Percentiles rank a stretch among this genome's conserved stretches.
These are phyloP conservation scores for Metschnikowia dekortorum DNA, from an alignment of 805 yeast genomes.

Conservation along the genomic window DNA sequence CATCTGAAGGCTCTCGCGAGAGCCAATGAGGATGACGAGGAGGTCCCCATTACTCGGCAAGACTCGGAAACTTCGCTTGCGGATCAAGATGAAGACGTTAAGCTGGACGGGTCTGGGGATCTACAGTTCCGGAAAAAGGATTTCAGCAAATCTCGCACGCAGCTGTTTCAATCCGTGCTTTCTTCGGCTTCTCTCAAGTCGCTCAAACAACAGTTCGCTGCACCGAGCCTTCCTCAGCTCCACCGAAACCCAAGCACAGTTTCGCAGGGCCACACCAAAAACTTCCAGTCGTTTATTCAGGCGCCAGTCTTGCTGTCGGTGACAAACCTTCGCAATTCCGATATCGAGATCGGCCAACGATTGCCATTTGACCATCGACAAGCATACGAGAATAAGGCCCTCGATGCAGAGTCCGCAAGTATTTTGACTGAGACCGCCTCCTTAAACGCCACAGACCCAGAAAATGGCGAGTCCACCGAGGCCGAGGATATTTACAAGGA, in stretches of 20 bases:
- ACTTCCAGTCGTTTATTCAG: slow-evolving; percentile 43
- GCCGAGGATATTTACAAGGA: slow-evolving; percentile 29
- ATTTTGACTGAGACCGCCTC: neutral
- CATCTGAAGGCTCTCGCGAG: neutral
- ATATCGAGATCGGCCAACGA: slow-evolving; percentile 38
- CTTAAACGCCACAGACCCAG: neutral
- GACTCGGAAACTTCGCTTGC: neutral
- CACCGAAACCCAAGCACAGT: slow-evolving; percentile 13
- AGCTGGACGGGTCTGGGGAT: slow-evolving; percentile 13
- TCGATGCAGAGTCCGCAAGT: neutral
- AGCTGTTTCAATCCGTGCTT: slow-evolving; percentile 41
- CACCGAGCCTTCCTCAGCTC: slow-evolving; percentile 11
- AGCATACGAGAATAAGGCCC: slow-evolving; percentile 1
- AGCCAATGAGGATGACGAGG: neutral
- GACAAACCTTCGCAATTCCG: slow-evolving; percentile 26
- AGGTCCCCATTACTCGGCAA: slow-evolving; percentile 1
- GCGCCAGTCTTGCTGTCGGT: slow-evolving; percentile 42
- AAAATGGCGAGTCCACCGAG: slow-evolving; percentile 1
- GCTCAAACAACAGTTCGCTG: slow-evolving; percentile 26
- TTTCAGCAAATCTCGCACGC: slow-evolving; percentile 34
- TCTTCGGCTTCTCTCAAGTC: slow-evolving; percentile 42
- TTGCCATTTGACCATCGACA: slow-evolving; percentile 32
- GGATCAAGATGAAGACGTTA: slow-evolving; percentile 2
- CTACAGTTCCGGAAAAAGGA: slow-evolving; percentile 37
- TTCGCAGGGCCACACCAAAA: slow-evolving; percentile 18